Conservation (phyloP, 805 yeast species). For the Saturnispora serradocipensis region DNA sequence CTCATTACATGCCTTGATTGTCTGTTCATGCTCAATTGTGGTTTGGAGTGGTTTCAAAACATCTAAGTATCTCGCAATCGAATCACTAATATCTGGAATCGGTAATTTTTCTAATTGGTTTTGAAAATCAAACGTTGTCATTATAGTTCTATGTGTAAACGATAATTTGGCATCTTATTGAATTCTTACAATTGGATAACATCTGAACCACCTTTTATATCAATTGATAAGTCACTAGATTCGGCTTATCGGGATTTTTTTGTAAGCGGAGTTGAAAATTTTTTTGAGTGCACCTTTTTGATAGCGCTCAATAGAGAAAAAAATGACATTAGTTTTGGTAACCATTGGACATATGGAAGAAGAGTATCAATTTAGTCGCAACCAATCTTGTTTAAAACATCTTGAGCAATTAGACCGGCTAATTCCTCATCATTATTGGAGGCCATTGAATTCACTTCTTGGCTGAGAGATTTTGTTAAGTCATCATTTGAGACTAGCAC, state of each 20-base stretch:
- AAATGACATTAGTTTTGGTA: neutral
- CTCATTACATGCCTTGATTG: slow-evolving; percentile 46
- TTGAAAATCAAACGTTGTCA: slow-evolving; percentile 49
- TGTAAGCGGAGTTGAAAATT: slow-evolving; percentile 2
- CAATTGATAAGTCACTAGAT: slow-evolving; percentile 3
- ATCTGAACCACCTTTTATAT: neutral
- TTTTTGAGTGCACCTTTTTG: neutral
- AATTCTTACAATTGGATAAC: neutral
- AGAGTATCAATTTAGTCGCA: neutral
- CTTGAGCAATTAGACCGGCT: slow-evolving; percentile 18
- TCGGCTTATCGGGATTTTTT: slow-evolving; percentile 9
- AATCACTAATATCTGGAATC: slow-evolving; percentile 63
- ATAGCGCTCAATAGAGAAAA: neutral
- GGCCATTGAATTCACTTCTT: neutral
- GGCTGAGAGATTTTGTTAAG: neutral
- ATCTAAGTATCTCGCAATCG: slow-evolving; percentile 56
- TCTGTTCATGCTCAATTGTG: slow-evolving; percentile 53
- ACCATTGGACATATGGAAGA: neutral
- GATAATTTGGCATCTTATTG: neutral
- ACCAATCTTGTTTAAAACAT: slow-evolving; percentile 16
- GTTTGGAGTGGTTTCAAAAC: slow-evolving; percentile 77
- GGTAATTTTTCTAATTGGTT: slow-evolving; percentile 58
- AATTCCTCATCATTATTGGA: slow-evolving; percentile 5
- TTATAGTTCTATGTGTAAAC: neutral
- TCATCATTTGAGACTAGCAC: slow-evolving; percentile 1